Evolutionary conservation across 129 eudicot genomes (phyloP).

Genomic region (Centaurea solstitialis): DNA sequence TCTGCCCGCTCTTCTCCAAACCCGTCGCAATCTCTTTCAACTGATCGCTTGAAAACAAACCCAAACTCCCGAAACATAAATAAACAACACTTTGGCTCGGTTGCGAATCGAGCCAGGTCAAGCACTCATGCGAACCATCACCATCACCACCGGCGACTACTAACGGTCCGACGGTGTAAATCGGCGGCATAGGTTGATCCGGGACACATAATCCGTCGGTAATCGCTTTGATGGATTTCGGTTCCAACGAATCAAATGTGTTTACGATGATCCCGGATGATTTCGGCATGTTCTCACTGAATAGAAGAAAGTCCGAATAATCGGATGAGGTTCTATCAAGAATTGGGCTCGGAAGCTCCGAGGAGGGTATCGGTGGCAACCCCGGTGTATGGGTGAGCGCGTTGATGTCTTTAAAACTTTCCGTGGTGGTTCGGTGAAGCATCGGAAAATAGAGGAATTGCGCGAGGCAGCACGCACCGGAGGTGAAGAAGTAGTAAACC

Average conservation of each 20-base stretch:
- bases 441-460: constrained; percentile 23
- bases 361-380: constrained; percentile 30
- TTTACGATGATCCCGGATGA: constrained; percentile 52
- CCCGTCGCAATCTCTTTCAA: constrained; percentile 48
- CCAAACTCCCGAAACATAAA: constrained; percentile 51
- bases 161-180: constrained; percentile 57
- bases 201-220: constrained; percentile 47
- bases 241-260: constrained; percentile 52
- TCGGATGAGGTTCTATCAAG: constrained; percentile 24
- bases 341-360: constrained; percentile 16
- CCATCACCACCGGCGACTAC: constrained; percentile 17
- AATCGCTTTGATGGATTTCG: constrained; percentile 48
- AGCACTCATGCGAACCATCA: constrained; percentile 29
- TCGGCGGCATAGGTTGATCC: constrained; percentile 46
- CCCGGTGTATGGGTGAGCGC: constrained; percentile 19
- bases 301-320: constrained; percentile 32
- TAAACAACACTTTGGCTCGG: constrained; percentile 50
- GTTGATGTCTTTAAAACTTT: constrained; percentile 27
- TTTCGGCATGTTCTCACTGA: constrained; percentile 25
- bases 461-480: constrained; percentile 27
- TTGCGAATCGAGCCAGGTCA: constrained; percentile 46
- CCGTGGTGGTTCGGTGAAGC: constrained; percentile 6
- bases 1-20: constrained; percentile 40
- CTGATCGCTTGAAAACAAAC: constrained; percentile 36
- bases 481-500: constrained; percentile 25